Evolutionary conservation across 1,284 basidiomycete genomes (phyloP).

Genomic region (Trichosporon coremiiforme): DNA sequence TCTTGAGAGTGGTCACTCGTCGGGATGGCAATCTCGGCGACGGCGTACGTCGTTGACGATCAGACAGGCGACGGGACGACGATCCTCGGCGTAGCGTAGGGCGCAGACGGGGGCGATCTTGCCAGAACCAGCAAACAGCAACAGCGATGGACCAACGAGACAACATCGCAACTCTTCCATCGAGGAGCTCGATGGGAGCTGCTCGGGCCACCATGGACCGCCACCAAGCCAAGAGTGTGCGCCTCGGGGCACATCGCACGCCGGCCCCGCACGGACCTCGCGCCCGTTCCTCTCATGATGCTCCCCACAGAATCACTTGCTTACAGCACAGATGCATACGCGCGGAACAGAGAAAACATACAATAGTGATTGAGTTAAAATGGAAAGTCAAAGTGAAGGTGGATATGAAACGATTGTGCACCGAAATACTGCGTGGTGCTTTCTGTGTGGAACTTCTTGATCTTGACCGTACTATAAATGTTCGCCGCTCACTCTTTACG

Average conservation of each 20-base stretch:
- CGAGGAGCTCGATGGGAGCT: too few species aligned
- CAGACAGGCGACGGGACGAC: background rate
- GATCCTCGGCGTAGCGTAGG: background rate
- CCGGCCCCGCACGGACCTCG: slow-evolving; percentile 1
- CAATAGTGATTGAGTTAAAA: background rate
- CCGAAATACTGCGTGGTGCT: too few species aligned
- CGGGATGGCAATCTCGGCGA: too few species aligned
- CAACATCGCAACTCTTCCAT: background rate
- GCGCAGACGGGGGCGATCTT: background rate
- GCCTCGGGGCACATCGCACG: slow-evolving; percentile 18
- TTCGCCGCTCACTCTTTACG: background rate
- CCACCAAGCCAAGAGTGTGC: background rate
- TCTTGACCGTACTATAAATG: too few species aligned
- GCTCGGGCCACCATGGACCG: too few species aligned
- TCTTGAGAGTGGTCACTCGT: too few species aligned
- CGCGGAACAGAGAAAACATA: background rate
- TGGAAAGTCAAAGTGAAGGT: too few species aligned
- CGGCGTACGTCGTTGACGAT: too few species aligned
- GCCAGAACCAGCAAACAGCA: background rate
- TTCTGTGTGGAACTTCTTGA: too few species aligned
- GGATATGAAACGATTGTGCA: background rate
- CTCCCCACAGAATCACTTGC: background rate
- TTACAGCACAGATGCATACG: slow-evolving; percentile 10
- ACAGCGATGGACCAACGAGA: slow-evolving; percentile 2
- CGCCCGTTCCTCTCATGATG: background rate